Evolutionary conservation across 192 early-diverging fungal genomes (phyloP).

Genomic region (Coemansia sp.): DNA sequence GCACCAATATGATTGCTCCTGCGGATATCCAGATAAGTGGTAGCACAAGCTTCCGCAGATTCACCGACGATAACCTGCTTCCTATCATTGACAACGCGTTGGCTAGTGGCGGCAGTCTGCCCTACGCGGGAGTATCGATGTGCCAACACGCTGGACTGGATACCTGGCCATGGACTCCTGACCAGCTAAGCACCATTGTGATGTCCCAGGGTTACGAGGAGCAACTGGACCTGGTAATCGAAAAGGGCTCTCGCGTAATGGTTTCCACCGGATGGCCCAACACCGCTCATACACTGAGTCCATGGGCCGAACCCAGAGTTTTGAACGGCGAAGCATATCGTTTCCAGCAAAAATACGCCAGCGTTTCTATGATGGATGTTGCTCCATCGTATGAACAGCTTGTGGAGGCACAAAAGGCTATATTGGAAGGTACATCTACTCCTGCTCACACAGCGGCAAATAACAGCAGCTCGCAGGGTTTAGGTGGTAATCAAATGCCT

Average conservation of each 20-base stretch:
- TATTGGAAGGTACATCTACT: neutral
- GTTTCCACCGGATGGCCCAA: conserved; percentile 17
- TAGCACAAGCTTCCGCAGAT: conserved; percentile 2
- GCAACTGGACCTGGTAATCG: conserved; percentile 11
- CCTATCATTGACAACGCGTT: conserved; percentile 12
- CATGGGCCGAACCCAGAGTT: conserved; percentile 37
- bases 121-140: conserved; percentile 10
- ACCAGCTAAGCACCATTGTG: neutral
- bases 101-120: conserved; percentile 3
- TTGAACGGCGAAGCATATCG: conserved; percentile 17
- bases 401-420: neutral
- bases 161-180: conserved; percentile 30
- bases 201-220: conserved; percentile 10
- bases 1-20: conserved; percentile 12
- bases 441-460: neutral
- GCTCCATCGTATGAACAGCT: conserved; percentile 17
- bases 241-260: conserved; percentile 5
- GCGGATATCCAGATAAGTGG: neutral
- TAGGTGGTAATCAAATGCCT: neutral
- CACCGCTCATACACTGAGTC: conserved; percentile 9
- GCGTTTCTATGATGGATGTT: neutral
- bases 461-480: neutral
- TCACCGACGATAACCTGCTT: conserved; percentile 10
- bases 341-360: conserved; percentile 23
- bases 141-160: conserved; percentile 23